Base-by-base conservation (phyloP, 495 filamentous ascomycete genomes). In the Penicillium ucsense region DNA sequence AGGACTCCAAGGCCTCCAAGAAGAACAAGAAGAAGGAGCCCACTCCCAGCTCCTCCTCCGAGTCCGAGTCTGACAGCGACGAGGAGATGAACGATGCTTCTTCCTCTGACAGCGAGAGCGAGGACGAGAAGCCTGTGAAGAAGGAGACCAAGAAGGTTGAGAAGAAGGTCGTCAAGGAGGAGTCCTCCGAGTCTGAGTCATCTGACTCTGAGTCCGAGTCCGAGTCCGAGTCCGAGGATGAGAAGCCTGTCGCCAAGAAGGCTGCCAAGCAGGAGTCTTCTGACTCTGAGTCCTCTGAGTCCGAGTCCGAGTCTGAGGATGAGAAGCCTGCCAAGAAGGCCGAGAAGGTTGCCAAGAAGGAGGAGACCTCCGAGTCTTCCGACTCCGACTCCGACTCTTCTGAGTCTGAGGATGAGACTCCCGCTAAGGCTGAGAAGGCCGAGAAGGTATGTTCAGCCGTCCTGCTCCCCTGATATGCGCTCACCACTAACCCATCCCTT, bases 1-100 rank as follows among this genome's bases (percentile, higher is more conserved):
- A 77, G 65, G 65, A 60, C 35, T 56, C 71, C 46, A 69, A 68
- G 56, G 42, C 52, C 31, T 51, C 51, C 48, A 57, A 37, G 43
- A 73, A 55, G 61, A 69, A 43, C 53, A 71, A 60, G 64, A 77
- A 59, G 54, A 74, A 69, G 69, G 74, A 63, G 62, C 72, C 60
- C 60, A 66, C 58, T 62, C 75, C 57, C 57, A 70, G 52, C 63
- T 67, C 56, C 60, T 80, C 59, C 50, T 76, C 72, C 45, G 70
- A 73, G 43, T 70, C 60, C 31, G 63, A 67, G 41, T 49, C 35
- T 31, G 37, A 47, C 9, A 59, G 57, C 41, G 67, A 70, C 39
- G 70, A 73, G 61, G 65, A 65, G 41, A 64, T 67, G 62, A 61
- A 64, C 27, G 43, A 56, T 46, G 66, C 66, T 41, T 64, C 56